phyloP scores from a whole-genome alignment of 305 asterid genomes.

The Fraxinus latifolia region DNA sequence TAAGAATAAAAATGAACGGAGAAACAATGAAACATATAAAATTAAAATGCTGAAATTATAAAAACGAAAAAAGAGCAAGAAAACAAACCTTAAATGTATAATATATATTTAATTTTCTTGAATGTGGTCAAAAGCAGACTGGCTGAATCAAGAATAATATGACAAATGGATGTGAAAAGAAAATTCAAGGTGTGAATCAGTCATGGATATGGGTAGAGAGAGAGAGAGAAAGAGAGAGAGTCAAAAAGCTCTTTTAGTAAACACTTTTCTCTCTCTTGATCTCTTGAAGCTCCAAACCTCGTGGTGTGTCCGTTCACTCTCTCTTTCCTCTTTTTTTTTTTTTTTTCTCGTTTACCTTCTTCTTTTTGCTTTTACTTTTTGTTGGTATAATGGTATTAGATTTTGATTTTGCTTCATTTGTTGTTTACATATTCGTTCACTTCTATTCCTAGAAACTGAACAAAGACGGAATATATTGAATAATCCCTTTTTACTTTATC shows the following conservation, averaged over 20 bases:
- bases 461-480: neutral
- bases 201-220: constrained; percentile 14
- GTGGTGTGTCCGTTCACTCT: constrained; percentile 10
- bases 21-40: neutral
- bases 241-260: constrained; percentile 33
- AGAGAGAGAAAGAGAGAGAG: constrained; percentile 26
- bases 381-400: neutral
- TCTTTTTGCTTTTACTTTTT: neutral
- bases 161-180: constrained; percentile 14
- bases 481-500: neutral
- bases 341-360: neutral
- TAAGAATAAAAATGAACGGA: neutral
- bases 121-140: constrained; percentile 22
- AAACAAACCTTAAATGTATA: constrained; percentile 10
- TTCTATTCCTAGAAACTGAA: neutral
- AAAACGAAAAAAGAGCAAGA: neutral
- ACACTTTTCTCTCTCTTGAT: constrained; percentile 36
- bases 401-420: neutral
- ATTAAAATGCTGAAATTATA: neutral
- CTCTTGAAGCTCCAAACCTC: constrained; percentile 25
- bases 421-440: neutral
- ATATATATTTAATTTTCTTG: neutral
- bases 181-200: constrained; percentile 21
- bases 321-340: constrained; percentile 24
- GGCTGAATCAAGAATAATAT: constrained; percentile 13